Evolutionary conservation across 306 rosid species (phyloP), one percentile per base, ranked within the genome.

Genomic region (Fragaria iinumae): DNA sequence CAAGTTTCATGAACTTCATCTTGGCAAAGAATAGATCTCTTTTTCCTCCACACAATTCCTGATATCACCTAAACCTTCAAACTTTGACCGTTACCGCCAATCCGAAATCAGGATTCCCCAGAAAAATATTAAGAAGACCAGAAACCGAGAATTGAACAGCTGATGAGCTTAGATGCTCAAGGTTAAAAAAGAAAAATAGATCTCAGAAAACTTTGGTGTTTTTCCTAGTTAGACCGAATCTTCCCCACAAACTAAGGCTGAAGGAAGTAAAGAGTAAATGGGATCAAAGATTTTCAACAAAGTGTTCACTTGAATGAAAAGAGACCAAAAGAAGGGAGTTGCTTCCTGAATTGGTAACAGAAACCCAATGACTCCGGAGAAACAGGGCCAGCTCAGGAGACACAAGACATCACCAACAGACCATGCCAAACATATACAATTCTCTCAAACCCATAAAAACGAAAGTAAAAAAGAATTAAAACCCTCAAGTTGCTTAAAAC

Each of bases 1-100:
- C 97, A 77, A 92, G 97, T 83, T 92, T 92, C 97, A 92, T 92
- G 80, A 92, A 92, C 90, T 92, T 92, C 97, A 92, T 92, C 71
- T 88, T 80, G 53, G 77, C 78, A 79, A 72, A 57, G 72, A 67
- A 23, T 10, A 56, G 80, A 74, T 74, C 82, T 74, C 9, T n/a
- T 45, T 62, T 63, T 41, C 73, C 80, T 25, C 36, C 44, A 29
- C 55, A 16, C 57, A 71, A 38, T 49, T 43, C 34, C 32, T 63
- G 74, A 49, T 55, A 67, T 25, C 75, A 11, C 27, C 62, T 11
- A 25, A 75, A n/a, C 64, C 63, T 36, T 25, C 52, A 78, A 78
- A 62, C 18, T 23, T 43, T 52, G 39, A 39, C 67, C 27, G 71
- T 17, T 8, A 17, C 66, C 2, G 47, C 69, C 73, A 45, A 74